Evolutionary conservation across 305 asterid genomes (phyloP), one percentile per base, ranked within the genome.

Genomic region (Plantago coronopus): DNA sequence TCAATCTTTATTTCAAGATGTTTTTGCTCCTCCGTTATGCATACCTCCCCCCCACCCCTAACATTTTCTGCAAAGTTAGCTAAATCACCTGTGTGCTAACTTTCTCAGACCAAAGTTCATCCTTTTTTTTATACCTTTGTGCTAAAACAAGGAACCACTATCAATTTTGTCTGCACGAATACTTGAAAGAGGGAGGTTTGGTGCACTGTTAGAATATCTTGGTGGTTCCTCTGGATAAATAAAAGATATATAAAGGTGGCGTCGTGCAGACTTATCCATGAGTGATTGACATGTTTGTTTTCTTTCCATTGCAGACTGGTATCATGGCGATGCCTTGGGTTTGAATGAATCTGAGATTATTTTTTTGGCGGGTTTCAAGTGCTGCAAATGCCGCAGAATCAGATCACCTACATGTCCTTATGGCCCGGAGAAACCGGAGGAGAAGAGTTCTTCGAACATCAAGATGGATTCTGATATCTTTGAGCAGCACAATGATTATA

Each of bases 351-450:
- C 93, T n/a, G 81, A 75, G 80, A 59, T 94, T 49, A 62, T 53
- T 48, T 61, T 54, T 15, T 69, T 90, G 68, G 57, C 61, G 64
- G 97, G 99, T 66, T 94, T 82, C 79, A 90, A 88, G 78, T 94
- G 99, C 79, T 82, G 89, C 78, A 79, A 73, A 73, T 94, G 99
- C 66, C 95, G 96, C 16, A 81, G 95, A 79, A 81, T 79, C 60
- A 85, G 64, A 76, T 72, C 85, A 46, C 95, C 99, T 0, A 65
- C 63, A 21, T 94, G 99, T 68, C 99, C 99, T 34, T 79, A 85
- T 76, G 40, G 7, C 7, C 38, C 40, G 8, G 40, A 9, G 1
- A 34, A 34, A 34, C 12, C 2, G 40, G 40, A 34, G 40, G 12
- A 7, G 12, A 7, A 34, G 40, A 34, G 40, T 6, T 34, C 40